Base-by-base conservation (phyloP, 1,139 yeast genomes). In the Kurtzmaniella quercitrusa region DNA sequence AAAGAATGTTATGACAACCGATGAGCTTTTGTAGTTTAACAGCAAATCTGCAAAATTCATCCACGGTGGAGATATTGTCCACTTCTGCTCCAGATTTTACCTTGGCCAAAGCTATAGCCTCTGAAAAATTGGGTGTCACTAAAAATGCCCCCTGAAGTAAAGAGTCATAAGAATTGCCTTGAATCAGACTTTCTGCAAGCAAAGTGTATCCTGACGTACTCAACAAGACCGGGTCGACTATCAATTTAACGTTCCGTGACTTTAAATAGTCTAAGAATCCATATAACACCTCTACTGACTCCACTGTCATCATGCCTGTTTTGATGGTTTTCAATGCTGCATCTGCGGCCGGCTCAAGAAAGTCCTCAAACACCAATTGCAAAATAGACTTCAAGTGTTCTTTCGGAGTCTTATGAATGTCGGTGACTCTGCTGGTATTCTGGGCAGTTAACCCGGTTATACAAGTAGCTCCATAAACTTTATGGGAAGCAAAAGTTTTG, bases 391-490 rank as follows among this genome's bases (percentile, higher is more conserved):
- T 56, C 23, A 86, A 53, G 38, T 76, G 68, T 1, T 58, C 58
- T 40, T 66, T 66, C 1, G 79, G 72, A 0, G 81, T 75, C 10
- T 70, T 65, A 17, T 70, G 74, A 34, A 85, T 70, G 4, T 68
- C 68, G 23, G 59, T 58, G 1, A 88, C 95, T 5, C 84, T 81
- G 11, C 57, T 56, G 1, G 88, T 82, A 59, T 90, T 89, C 58
- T 90, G 96, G 3, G 93, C 91, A 0, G 96, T 89, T 50, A 90
- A 63, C 1, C 93, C 95, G 0, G 90, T 76, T 37, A 87, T 81
- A 58, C 93, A 84, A 1, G 95, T 86, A 62, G 85, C 65, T 1
- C 89, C 96, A 58, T 84, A 90, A 41, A 89, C 90, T 18, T 79
- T 76, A 56, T 87, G 91, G 2, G 85, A 88, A 3, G 87, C 73